phyloP scores from a whole-genome alignment of 495 filamentous ascomycete species.

The Penicillium maclennaniae region DNA sequence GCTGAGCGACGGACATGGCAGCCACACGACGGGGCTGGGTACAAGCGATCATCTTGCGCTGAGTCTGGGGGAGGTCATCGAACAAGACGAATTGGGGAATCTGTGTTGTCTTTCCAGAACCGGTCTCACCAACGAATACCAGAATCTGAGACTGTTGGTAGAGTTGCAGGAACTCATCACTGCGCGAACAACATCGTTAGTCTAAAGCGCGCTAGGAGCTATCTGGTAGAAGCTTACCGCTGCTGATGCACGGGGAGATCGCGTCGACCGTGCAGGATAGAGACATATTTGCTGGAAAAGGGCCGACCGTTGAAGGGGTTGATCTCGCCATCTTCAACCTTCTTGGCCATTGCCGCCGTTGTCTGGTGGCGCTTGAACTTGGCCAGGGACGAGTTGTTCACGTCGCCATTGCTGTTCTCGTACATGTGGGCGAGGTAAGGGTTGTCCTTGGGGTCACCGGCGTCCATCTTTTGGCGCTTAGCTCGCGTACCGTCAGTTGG shows the following conservation, averaged over 20 bases:
- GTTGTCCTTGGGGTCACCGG: constrained; percentile 59
- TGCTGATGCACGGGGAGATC: constrained; percentile 88
- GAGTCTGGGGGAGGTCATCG: constrained; percentile 87
- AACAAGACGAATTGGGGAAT: constrained; percentile 97
- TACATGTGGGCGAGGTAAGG: constrained; percentile 92
- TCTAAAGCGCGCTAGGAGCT: background rate
- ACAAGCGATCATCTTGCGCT: constrained; percentile 88
- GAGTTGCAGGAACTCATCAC: constrained; percentile 87
- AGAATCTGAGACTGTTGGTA: constrained; percentile 93
- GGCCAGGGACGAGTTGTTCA: constrained; percentile 50
- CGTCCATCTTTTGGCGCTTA: constrained; percentile 51
- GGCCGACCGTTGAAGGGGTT: constrained; percentile 80
- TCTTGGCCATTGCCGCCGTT: constrained; percentile 67
- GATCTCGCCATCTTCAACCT: constrained; percentile 73
- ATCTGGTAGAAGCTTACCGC: constrained; percentile 49
- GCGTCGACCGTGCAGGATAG: constrained; percentile 77
- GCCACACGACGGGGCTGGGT: constrained; percentile 97
- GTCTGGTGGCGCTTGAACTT: constrained; percentile 74
- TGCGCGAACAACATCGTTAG: constrained; percentile 25
- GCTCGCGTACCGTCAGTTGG: constrained; percentile 38
- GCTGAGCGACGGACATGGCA: constrained; percentile 97
- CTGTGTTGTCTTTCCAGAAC: constrained; percentile 98
- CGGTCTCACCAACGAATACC: constrained; percentile 98
- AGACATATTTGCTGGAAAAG: constrained; percentile 80
- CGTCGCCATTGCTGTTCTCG: constrained; percentile 45